These are phyloP conservation scores for Huntiella abstrusa DNA, from an alignment of 2,329 filamentous ascomycete genomes.

Conservation along the genomic window DNA sequence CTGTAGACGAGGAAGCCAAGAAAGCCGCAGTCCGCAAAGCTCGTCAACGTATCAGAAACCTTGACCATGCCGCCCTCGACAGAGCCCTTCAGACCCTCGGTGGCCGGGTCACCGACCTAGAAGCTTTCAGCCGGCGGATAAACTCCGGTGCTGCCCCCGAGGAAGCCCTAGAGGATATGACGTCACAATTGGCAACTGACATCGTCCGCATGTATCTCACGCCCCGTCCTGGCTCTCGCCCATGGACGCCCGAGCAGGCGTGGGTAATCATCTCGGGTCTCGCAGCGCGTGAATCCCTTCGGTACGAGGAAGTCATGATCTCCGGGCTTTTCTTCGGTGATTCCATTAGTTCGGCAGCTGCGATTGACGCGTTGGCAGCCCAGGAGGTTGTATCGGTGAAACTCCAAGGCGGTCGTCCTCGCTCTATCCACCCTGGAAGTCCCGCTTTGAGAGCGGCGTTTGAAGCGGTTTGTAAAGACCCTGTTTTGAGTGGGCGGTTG, in stretches of 20 bases:
- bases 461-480: conserved; percentile 47
- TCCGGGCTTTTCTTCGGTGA: conserved; percentile 47
- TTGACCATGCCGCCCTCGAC: conserved; percentile 53
- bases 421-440: conserved; percentile 58
- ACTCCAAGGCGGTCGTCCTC: conserved; percentile 56
- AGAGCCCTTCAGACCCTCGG: conserved; percentile 65
- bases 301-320: conserved; percentile 74
- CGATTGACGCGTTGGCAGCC: conserved; percentile 63
- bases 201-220: conserved; percentile 80
- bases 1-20: conserved; percentile 19
- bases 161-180: conserved; percentile 70
- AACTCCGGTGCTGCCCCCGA: conserved; percentile 69
- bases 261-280: conserved; percentile 76
- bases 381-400: conserved; percentile 70
- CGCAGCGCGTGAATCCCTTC: conserved; percentile 45
- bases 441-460: conserved; percentile 81
- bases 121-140: conserved; percentile 79
- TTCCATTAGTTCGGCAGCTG: conserved; percentile 29
- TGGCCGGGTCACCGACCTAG: conserved; percentile 84
- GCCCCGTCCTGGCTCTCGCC: conserved; percentile 19
- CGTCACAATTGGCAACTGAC: conserved; percentile 73
- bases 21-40: conserved; percentile 16
- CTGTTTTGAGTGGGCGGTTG: conserved; percentile 53
- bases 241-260: conserved; percentile 71
- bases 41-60: conserved; percentile 12